Base-by-base conservation (phyloP, 768 basidiomycete genomes). In the Leccinum olivaceopallidum region DNA sequence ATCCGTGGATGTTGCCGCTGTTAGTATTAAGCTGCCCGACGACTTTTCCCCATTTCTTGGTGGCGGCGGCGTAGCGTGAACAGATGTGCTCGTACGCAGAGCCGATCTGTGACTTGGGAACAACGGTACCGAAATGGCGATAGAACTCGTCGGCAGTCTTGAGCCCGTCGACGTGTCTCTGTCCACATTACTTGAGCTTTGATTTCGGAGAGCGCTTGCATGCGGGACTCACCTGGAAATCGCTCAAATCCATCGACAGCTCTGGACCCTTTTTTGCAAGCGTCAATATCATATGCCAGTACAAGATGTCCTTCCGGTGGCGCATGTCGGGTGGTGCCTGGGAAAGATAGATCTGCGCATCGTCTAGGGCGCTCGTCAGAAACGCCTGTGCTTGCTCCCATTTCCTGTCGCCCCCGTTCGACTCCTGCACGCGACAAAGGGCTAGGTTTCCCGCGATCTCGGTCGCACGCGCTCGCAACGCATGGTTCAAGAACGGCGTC, bases 271-370 rank as follows among this genome's bases (percentile, higher is more conserved):
- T 78, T 34, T 84, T 75, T 8, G 80, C 73, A 24, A 88, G 69
- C 8, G 77, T 80, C n/a, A 86, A 73, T n/a, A 86, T 61, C n/a
- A 85, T 80, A 65, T 81, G 79, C 85, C 85, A 86, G 65, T 83
- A 83, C 30, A 82, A 65, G 3, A 86, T 79, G 36, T 78, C 80
- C 71, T 80, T 81, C 82, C 30, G 30, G 8, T 30, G 26, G 26
- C 6, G 26, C 26, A 28, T 28, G 6, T 28, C 26, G 0, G 26
- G 28, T 28, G 30, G 30, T 0, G 30, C 30, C 30, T 30, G 30
- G 30, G 30, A 30, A 30, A 30, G 30, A 30, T 30, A 30, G 30
- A 30, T 30, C 30, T 30, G 80, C 63, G 85, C 83, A 30, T 30
- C 30, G 8, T 30, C 30, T 30, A 30, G 0, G 30, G 30, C 8